phyloP scores from a whole-genome alignment of 129 eudicot genomes.

The Centella asiatica region DNA sequence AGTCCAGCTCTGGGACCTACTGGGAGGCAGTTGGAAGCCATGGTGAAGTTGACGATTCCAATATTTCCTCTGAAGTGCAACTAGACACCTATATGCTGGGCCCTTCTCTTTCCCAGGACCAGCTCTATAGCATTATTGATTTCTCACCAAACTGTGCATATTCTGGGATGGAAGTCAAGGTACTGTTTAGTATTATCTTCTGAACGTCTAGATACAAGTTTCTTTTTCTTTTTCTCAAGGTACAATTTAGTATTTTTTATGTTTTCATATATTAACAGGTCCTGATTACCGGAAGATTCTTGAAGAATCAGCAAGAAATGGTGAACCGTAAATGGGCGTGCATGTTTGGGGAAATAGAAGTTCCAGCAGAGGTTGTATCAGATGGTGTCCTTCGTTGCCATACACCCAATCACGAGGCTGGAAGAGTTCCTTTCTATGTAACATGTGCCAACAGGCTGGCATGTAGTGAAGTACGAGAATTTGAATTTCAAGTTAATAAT shows the following conservation, averaged over 20 bases:
- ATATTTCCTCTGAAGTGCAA: slow-evolving; percentile 42
- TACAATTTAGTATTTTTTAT: not conserved
- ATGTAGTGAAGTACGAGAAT: slow-evolving; percentile 95
- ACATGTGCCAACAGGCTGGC: slow-evolving; percentile 93
- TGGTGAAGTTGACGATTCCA: slow-evolving; percentile 60
- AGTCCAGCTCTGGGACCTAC: slow-evolving; percentile 63
- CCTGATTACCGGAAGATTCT: slow-evolving; percentile 66
- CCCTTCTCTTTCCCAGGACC: slow-evolving; percentile 93
- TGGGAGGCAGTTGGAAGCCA: slow-evolving; percentile 81
- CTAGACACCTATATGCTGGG: slow-evolving; percentile 51
- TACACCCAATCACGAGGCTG: slow-evolving; percentile 67
- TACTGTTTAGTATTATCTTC: slow-evolving; percentile 17
- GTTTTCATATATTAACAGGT: slow-evolving; percentile 34
- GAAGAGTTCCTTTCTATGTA: slow-evolving; percentile 82
- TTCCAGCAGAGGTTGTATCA: slow-evolving; percentile 75
- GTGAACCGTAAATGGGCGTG: slow-evolving; percentile 82
- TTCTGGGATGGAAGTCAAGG: slow-evolving; percentile 67
- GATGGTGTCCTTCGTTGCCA: slow-evolving; percentile 82
- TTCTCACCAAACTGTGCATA: slow-evolving; percentile 82
- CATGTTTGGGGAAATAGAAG: slow-evolving; percentile 98
- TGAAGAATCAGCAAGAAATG: slow-evolving; percentile 64
- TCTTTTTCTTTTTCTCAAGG: slow-evolving; percentile 8
- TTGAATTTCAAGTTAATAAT: slow-evolving; percentile 51
- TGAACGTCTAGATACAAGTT: not conserved
- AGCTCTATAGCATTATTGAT: slow-evolving; percentile 81